phyloP scores from a whole-genome alignment of 805 yeast species.

The Zygotorulaspora sp. region DNA sequence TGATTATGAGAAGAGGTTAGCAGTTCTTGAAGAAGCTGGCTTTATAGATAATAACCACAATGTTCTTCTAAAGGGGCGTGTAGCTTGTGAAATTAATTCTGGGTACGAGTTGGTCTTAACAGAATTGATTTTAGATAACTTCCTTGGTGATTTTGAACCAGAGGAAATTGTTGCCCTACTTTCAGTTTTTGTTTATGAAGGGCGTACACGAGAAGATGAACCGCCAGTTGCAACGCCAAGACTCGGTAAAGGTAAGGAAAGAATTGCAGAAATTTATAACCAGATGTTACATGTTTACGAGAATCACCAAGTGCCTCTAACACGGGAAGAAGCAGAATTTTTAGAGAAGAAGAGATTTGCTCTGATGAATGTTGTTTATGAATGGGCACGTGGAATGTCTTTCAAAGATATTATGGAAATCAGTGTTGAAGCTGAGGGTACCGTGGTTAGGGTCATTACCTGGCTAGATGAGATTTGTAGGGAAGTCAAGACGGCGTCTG shows the following conservation, averaged over 20 bases:
- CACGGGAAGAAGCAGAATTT: constrained; percentile 82
- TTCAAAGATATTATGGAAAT: constrained; percentile 87
- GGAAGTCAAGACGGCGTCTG: constrained; percentile 88
- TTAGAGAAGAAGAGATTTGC: constrained; percentile 82
- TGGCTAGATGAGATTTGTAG: constrained; percentile 92
- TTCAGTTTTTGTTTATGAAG: constrained; percentile 91
- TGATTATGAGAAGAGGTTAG: constrained; percentile 85
- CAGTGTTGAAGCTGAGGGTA: constrained; percentile 90
- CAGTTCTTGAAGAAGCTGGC: constrained; percentile 70
- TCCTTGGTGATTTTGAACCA: constrained; percentile 87
- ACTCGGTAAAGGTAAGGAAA: constrained; percentile 62
- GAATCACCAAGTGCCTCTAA: constrained; percentile 65
- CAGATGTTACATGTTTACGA: constrained; percentile 57
- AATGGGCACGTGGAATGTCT: constrained; percentile 95
- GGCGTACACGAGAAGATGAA: constrained; percentile 57
- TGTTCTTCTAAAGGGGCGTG: constrained; percentile 76
- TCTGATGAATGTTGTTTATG: constrained; percentile 88
- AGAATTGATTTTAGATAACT: constrained; percentile 84
- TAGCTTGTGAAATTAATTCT: constrained; percentile 85
- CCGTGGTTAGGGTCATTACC: constrained; percentile 92
- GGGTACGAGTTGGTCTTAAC: constrained; percentile 91
- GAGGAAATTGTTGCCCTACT: constrained; percentile 95
- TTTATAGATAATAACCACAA: constrained; percentile 75
- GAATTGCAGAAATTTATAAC: constrained; percentile 66
- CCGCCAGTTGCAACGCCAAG: constrained; percentile 67